phyloP scores from a whole-genome alignment of 768 basidiomycete species.

The Boletus sp. region DNA sequence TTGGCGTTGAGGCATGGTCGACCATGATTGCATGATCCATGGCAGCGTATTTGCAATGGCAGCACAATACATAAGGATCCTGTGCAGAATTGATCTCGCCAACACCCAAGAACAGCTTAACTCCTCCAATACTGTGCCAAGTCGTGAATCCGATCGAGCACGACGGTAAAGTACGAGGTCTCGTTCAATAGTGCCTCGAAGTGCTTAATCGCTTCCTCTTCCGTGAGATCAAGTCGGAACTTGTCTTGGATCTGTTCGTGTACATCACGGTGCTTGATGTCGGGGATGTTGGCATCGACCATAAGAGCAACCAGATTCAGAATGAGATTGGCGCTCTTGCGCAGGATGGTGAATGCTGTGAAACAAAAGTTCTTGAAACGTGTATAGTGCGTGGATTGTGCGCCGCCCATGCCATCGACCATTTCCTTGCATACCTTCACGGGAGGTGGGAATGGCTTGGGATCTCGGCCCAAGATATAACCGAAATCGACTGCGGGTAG shows the following conservation, averaged over 20 bases:
- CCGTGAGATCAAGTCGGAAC: slow-evolving; percentile 89
- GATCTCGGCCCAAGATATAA: slow-evolving; percentile 95
- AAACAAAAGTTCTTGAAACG: slow-evolving; percentile 97
- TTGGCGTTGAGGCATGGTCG: no score
- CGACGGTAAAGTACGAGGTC: slow-evolving; percentile 88
- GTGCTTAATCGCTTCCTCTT: slow-evolving; percentile 97
- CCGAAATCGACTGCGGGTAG: slow-evolving; percentile 83
- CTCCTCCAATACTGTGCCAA: slow-evolving; percentile 87
- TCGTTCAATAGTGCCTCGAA: slow-evolving; percentile 93
- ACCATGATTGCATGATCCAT: no score
- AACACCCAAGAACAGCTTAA: slow-evolving; percentile 29
- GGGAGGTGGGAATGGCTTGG: slow-evolving; percentile 95
- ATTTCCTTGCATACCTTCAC: slow-evolving; percentile 99
- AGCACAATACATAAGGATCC: slow-evolving; percentile 1
- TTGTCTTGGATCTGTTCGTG: slow-evolving; percentile 94
- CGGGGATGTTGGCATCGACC: slow-evolving; percentile 97
- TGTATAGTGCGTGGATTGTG: slow-evolving; percentile 89
- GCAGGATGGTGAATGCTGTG: slow-evolving; percentile 94
- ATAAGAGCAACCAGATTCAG: slow-evolving; percentile 94
- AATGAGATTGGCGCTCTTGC: slow-evolving; percentile 96
- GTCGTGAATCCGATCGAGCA: slow-evolving; percentile 92
- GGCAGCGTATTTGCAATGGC: neutral
- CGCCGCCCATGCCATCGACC: slow-evolving; percentile 99
- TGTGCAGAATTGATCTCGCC: neutral
- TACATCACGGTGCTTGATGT: slow-evolving; percentile 89